These are phyloP conservation scores for Hymenoscyphus fructigenus DNA, from an alignment of 2,329 filamentous ascomycete genomes.

Conservation along the genomic window DNA sequence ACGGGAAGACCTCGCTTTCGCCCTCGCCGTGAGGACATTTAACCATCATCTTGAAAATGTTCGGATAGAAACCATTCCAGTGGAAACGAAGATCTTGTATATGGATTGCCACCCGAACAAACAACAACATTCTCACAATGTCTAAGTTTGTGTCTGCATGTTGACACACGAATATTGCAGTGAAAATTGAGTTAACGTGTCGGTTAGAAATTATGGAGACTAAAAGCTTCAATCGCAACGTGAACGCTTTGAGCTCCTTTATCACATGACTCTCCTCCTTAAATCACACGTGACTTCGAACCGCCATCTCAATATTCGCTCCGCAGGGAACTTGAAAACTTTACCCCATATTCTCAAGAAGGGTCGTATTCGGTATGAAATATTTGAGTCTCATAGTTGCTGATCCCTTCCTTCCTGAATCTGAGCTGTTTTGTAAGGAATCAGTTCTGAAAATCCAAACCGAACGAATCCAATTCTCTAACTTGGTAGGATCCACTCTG, in stretches of 20 bases:
- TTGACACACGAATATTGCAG: not conserved
- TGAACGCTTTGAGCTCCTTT: too few relatives aligned
- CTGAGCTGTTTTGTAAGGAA: not conserved
- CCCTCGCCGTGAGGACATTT: not conserved
- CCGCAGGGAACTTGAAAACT: too few relatives aligned
- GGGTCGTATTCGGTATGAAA: too few relatives aligned
- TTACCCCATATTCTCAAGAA: too few relatives aligned
- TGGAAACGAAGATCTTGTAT: not conserved
- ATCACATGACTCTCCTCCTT: not conserved
- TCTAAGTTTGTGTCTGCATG: not conserved
- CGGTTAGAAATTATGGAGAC: conserved; percentile 1
- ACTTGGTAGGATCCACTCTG: not conserved
- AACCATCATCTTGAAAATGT: not conserved
- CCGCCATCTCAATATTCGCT: too few relatives aligned
- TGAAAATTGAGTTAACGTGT: not conserved
- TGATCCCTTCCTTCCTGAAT: not conserved
- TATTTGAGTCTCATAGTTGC: too few relatives aligned
- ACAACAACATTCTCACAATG: not conserved
- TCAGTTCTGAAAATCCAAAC: not conserved
- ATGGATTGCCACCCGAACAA: too few relatives aligned
- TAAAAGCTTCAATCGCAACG: not conserved
- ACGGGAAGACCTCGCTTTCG: not conserved
- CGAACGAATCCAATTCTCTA: not conserved
- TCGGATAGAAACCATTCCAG: not conserved
- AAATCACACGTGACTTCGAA: not conserved